Evolutionary conservation across 768 basidiomycete genomes (phyloP), one percentile per base, ranked within the genome.

Genomic region (Exidia glandulosa): DNA sequence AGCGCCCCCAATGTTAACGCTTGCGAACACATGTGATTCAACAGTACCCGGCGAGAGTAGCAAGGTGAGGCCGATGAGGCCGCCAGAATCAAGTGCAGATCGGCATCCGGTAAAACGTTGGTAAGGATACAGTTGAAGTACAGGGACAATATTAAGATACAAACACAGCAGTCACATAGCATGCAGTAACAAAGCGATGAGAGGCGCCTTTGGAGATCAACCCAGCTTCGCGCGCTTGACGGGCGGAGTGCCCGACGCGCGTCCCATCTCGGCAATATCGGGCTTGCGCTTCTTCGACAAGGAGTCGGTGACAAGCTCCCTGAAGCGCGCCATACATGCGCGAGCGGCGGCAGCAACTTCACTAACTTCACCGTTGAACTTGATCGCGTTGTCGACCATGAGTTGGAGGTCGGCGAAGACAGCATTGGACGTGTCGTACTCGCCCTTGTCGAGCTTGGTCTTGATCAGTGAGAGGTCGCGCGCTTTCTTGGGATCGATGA

Each of bases 371-470:
- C 88, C 88, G 64, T 98, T 98, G 79, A 96, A 98, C 58, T 79
- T 81, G 70, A 88, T 81, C 16, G 94, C 91, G 68, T 97, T 98
- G 61, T 81, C 74, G 61, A 91, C 72, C 93, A 98, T 95, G 47
- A 94, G 79, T 48, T 87, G 82, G 58, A 94, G 73, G 69, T 98
- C 95, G 2, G 84, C 87, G 68, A 90, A 87, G 66, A 95, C 85
- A 2, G 83, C 83, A 52, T 89, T 87, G 57, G 84, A 71, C 2
- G 83, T 80, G 32, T 87, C 84, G 70, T 94, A 94, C 71, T 86
- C 87, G 74, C 93, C 92, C 33, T 74, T 74, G 60, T 92, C 88
- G 61, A 97, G 76, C 70, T 87, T 92, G 66, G 78, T 78, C 62
- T 86, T 81, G 66, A 98, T 94, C 56, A 86, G 87, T 63, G 77